Evolutionary conservation across 805 yeast species (phyloP).

Genomic region (Candida boidinii): DNA sequence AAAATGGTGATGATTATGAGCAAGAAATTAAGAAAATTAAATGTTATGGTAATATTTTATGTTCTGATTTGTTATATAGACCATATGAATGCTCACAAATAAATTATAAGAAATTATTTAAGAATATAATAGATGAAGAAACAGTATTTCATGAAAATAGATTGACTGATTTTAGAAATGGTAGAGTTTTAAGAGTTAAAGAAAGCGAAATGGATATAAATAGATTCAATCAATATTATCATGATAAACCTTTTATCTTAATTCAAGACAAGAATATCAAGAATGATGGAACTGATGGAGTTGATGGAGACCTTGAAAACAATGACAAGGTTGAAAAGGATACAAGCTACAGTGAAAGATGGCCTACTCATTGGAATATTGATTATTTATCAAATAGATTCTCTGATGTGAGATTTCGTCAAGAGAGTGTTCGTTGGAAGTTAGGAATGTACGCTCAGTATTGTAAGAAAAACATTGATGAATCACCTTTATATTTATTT

Average conservation of each 20-base stretch:
- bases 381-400: conserved; percentile 40
- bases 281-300: too few relatives aligned
- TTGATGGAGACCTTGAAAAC: conserved; percentile 10
- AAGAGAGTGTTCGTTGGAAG: conserved; percentile 82
- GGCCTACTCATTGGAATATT: conserved; percentile 59
- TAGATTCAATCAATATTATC: conserved; percentile 31
- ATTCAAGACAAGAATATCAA: conserved; percentile 16
- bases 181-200: conserved; percentile 43
- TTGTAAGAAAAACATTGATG: conserved; percentile 57
- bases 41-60: conserved; percentile 44
- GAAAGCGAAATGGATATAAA: conserved; percentile 35
- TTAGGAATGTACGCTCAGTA: conserved; percentile 54
- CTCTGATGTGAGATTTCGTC: conserved; percentile 59
- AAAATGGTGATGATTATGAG: conserved; percentile 14
- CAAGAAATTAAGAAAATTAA: conserved; percentile 35
- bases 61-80: conserved; percentile 71
- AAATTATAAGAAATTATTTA: conserved; percentile 43
- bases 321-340: conserved; percentile 5
- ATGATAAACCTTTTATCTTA: conserved; percentile 58
- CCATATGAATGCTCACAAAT: conserved; percentile 79
- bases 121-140: conserved; percentile 41
- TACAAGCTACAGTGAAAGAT: too few relatives aligned
- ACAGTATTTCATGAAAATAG: conserved; percentile 13
- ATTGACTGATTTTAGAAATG: conserved; percentile 11
- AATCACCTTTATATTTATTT: conserved; percentile 77